Percentiles rank a stretch among this genome's conserved stretches.
These are phyloP conservation scores for Colletotrichum filicis DNA, from an alignment of 2,329 filamentous ascomycete species.

Conservation along the genomic window DNA sequence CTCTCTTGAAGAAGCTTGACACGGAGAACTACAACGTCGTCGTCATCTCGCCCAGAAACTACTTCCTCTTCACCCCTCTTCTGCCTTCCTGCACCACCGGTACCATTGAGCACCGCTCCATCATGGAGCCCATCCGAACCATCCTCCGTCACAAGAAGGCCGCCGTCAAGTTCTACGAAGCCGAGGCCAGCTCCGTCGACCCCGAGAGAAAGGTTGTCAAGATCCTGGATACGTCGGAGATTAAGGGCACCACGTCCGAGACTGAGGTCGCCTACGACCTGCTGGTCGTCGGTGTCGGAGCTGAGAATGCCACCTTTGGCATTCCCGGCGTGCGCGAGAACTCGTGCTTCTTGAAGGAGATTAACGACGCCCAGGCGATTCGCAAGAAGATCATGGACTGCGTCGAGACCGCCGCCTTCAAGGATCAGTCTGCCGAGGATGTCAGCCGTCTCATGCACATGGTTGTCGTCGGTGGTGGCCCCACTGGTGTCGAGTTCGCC, in stretches of 20 bases:
- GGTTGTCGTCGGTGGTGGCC: constrained; percentile 94
- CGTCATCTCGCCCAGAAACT: constrained; percentile 97
- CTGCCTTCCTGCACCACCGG: constrained; percentile 98
- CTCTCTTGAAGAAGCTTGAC: constrained; percentile 97
- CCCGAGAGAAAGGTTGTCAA: constrained; percentile 88
- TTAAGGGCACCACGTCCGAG: constrained; percentile 83
- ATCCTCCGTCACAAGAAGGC: constrained; percentile 96
- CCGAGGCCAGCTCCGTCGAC: constrained; percentile 95
- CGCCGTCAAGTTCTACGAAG: constrained; percentile 96
- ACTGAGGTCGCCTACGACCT: constrained; percentile 98
- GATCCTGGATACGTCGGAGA: constrained; percentile 91
- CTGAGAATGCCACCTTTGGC: constrained; percentile 98
- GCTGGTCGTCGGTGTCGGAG: constrained; percentile 96
- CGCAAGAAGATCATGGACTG: constrained; percentile 99
- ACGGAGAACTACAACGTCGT: constrained; percentile 99
- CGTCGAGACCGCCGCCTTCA: constrained; percentile 98
- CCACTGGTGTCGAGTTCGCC: constrained; percentile 97
- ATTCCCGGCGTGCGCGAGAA: constrained; percentile 95
- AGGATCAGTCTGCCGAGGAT: constrained; percentile 90
- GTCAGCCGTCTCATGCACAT: constrained; percentile 96
- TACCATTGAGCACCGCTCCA: constrained; percentile 97
- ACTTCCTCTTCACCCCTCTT: constrained; percentile 99
- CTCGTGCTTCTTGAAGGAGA: constrained; percentile 99
- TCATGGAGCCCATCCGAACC: constrained; percentile 98
- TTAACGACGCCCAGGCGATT: constrained; percentile 93